Percentiles rank a stretch among this genome's conserved stretches.
phyloP scores from a whole-genome alignment of 768 basidiomycete species.

The Lentinus tigrinus region DNA sequence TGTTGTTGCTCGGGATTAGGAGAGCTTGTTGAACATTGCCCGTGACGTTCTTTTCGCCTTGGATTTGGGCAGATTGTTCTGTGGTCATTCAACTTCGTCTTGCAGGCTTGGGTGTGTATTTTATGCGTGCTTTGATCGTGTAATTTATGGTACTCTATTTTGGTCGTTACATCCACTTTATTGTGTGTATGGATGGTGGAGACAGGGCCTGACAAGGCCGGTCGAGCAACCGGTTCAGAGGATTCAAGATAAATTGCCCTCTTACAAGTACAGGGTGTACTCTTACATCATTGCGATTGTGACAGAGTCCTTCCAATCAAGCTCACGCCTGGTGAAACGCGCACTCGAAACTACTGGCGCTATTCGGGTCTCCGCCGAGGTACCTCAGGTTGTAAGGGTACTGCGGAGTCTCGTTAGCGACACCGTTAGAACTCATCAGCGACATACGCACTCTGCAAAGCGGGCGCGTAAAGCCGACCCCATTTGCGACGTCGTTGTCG shows the following conservation, averaged over 20 bases:
- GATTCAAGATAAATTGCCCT: no score
- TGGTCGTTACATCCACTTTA: no score
- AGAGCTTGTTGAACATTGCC: no score
- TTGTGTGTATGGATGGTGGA: no score
- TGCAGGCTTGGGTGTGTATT: no score
- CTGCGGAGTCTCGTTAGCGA: neutral
- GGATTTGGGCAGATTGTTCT: neutral
- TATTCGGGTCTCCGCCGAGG: constrained; percentile 7
- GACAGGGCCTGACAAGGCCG: no score
- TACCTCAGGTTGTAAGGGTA: constrained; percentile 7
- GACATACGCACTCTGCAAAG: constrained; percentile 20
- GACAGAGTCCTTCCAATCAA: neutral
- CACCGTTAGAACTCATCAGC: neutral
- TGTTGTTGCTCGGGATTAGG: no score
- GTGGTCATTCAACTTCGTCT: neutral
- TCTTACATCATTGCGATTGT: no score
- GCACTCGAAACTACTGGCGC: constrained; percentile 9
- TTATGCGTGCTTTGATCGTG: neutral
- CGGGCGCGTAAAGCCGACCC: constrained; percentile 21
- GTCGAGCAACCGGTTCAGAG: no score
- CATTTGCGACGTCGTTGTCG: constrained; percentile 19
- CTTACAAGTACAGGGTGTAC: no score
- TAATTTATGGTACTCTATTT: constrained; percentile 11
- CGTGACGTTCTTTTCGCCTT: neutral
- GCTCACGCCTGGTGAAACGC: neutral